phyloP scores from a whole-genome alignment of 1,284 basidiomycete species.

The Trametes pubescens region DNA sequence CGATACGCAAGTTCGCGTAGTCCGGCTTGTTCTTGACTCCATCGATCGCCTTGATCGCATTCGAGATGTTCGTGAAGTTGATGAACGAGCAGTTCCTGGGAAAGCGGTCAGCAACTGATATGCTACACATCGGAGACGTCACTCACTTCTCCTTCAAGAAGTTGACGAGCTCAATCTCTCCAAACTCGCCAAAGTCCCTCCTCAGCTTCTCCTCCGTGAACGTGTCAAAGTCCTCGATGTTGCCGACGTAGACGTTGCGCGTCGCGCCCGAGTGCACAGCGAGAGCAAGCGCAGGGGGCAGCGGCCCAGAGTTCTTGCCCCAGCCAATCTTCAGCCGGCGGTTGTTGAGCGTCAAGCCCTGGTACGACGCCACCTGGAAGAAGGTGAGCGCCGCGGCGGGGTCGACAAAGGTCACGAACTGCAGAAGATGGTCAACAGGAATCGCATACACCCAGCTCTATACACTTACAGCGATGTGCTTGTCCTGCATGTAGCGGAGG shows the following conservation, averaged over 20 bases:
- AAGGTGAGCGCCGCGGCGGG: conserved; percentile 90
- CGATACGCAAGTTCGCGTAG: conserved; percentile 83
- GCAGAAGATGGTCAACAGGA: conserved; percentile 19
- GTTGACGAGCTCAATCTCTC: conserved; percentile 95
- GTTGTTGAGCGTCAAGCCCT: conserved; percentile 89
- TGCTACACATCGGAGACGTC: background rate
- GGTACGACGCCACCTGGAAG: conserved; percentile 88
- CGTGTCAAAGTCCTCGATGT: conserved; percentile 90
- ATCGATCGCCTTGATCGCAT: conserved; percentile 96
- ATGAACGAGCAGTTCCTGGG: conserved; percentile 91
- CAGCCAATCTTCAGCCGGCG: conserved; percentile 93
- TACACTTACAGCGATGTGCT: conserved; percentile 87
- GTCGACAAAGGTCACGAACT: conserved; percentile 94
- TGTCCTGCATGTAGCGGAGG: conserved; percentile 91
- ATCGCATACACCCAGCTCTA: conserved; percentile 14
- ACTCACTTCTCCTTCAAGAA: conserved; percentile 92
- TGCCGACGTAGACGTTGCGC: conserved; percentile 94
- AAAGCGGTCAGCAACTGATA: conserved; percentile 9
- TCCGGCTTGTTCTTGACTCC: conserved; percentile 88
- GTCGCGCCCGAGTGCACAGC: conserved; percentile 92
- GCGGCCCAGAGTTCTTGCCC: conserved; percentile 91
- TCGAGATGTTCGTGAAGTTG: conserved; percentile 92
- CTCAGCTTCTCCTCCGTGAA: conserved; percentile 88
- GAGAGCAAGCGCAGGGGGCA: conserved; percentile 83
- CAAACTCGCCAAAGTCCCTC: conserved; percentile 90